These are phyloP conservation scores for Kwoniella sp. DNA, from an alignment of 768 basidiomycete genomes.

Conservation along the genomic window DNA sequence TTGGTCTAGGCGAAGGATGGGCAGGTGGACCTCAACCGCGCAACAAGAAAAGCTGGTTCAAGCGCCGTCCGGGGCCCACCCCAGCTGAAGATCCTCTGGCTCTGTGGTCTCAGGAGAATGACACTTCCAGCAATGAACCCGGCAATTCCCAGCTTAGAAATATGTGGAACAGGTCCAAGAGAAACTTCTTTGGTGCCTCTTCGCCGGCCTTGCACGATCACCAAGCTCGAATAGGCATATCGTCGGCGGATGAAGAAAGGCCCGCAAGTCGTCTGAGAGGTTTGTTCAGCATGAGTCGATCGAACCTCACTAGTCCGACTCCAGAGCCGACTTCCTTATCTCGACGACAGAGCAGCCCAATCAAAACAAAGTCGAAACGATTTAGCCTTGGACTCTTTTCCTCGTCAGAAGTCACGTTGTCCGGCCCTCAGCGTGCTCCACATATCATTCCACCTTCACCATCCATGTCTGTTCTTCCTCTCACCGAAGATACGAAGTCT, in stretches of 20 bases:
- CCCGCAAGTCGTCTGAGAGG: constrained; percentile 1
- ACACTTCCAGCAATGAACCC: neutral
- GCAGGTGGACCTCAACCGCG: constrained; percentile 35
- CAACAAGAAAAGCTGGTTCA: constrained; percentile 15
- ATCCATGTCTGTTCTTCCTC: constrained; percentile 7
- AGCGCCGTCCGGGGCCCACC: neutral
- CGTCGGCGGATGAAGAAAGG: neutral
- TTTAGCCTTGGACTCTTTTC: constrained; percentile 7
- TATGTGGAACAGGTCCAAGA: constrained; percentile 22
- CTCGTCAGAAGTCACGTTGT: constrained; percentile 5
- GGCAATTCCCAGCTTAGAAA: constrained; percentile 8
- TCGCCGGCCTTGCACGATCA: constrained; percentile 8
- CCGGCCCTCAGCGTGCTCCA: neutral
- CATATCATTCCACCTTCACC: constrained; percentile 13
- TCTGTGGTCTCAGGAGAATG: constrained; percentile 12
- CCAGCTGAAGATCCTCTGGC: constrained; percentile 17
- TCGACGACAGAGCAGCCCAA: constrained; percentile 4
- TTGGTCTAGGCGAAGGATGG: constrained; percentile 50
- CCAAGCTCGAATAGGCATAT: neutral
- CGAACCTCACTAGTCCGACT: constrained; percentile 7
- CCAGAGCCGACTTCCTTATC: neutral
- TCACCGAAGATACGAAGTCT: neutral
- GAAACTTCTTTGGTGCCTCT: constrained; percentile 13
- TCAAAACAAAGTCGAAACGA: constrained; percentile 7
- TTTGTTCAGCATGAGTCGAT: constrained; percentile 17